phyloP scores from a whole-genome alignment of 2,329 filamentous ascomycete genomes.

The Fusarium sp. region DNA sequence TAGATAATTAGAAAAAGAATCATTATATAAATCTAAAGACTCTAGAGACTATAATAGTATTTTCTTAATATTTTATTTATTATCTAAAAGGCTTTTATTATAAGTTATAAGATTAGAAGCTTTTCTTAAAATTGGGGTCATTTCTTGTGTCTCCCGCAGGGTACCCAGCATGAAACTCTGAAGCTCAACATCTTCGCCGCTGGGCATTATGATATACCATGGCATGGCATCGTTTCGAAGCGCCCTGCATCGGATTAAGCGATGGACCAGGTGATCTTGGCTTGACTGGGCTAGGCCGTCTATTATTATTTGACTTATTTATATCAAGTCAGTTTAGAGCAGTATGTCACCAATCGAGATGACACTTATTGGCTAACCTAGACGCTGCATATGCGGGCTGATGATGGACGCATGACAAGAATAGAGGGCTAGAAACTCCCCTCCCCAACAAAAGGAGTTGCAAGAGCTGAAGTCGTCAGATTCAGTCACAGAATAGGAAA shows the following conservation, averaged over 20 bases:
- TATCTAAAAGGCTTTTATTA: no score
- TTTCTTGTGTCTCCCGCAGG: no score
- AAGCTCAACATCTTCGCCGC: conserved; percentile 16
- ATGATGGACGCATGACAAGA: not conserved
- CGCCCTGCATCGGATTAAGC: conserved; percentile 29
- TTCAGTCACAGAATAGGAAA: not conserved
- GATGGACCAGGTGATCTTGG: conserved; percentile 12
- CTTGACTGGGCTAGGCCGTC: conserved; percentile 7
- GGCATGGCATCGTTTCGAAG: conserved; percentile 20
- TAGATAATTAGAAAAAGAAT: no score
- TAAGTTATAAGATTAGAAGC: no score
- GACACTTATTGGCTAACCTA: conserved; percentile 1
- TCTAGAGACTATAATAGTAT: no score
- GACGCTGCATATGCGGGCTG: not conserved
- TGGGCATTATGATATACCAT: not conserved
- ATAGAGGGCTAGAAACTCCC: not conserved
- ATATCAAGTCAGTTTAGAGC: not conserved
- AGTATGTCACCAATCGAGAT: conserved; percentile 2
- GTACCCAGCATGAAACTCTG: not conserved
- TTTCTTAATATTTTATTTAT: no score
- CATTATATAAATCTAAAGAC: no score
- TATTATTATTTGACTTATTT: not conserved
- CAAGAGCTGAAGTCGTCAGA: not conserved
- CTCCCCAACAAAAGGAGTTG: not conserved
- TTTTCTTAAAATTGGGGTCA: no score